Base-by-base conservation (phyloP, 2,329 filamentous ascomycete species). In the Purpureocillium lavendulum region DNA sequence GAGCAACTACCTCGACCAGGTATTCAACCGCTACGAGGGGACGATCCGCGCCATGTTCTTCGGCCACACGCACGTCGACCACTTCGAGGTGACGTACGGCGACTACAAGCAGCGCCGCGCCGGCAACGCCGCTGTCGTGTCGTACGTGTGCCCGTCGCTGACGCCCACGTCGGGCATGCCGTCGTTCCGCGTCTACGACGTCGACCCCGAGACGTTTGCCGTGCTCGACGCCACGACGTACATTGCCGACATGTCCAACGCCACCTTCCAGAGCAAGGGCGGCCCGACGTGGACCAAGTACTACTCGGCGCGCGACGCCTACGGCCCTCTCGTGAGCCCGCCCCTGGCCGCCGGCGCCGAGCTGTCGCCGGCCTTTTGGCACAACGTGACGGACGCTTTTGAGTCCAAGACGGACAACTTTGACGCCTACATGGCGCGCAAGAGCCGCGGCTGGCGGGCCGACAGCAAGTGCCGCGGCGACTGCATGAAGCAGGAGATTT, bases 41-140 rank as follows among this genome's bases (percentile, higher is more conserved):
- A 75, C 71, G 7, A 69, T 77, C n/a, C 66, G 68, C 9, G 72
- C 61, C 26, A 60, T 75, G 46, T 77, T 77, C 56, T 77, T 69
- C 46, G 73, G 67, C 6, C 73, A 77, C 52, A 77, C 73, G 0
- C 74, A 77, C 56, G 58, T 62, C 39, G 73, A 77, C 46, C 65
- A 73, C 36, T 77, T 77, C 47, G 60, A 76, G 49, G 58, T 79
- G 36, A 67, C 66, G n/a, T 78, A 79, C 55, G 51, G 58, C 15
- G 51, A 73, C 53, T 71, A 73, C 49, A 48, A 47, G 0, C 48
- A 57, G 16, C 67, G 60, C 14, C 58, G 53, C 2, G 60, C 60
- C 37, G 48, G 57, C 9, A 68, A 64, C 33, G 73, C 73, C 3
- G 54, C 61, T 6, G 64, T 64, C 15, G 61, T 70, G 15, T 70